These are phyloP conservation scores for Hyphodiscus hymeniophilus DNA, from an alignment of 495 filamentous ascomycete genomes.

Conservation along the genomic window DNA sequence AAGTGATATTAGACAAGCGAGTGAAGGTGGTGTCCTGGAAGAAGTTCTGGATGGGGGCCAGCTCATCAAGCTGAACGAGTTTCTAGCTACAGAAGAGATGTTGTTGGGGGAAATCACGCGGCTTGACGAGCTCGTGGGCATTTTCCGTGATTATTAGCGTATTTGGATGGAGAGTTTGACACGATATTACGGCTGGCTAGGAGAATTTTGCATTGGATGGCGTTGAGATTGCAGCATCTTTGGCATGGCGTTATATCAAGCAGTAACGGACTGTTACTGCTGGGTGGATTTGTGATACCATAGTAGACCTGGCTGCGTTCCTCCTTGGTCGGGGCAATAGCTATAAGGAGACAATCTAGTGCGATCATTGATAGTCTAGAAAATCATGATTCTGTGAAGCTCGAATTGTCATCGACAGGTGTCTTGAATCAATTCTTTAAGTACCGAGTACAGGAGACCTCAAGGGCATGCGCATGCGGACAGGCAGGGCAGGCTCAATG, in stretches of 20 bases:
- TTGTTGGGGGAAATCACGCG: conserved; percentile 67
- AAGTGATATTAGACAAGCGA: conserved; percentile 67
- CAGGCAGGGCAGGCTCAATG: too few relatives aligned
- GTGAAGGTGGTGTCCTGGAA: conserved; percentile 53
- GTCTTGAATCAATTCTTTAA: too few relatives aligned
- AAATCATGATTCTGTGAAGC: too few relatives aligned
- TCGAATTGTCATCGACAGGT: too few relatives aligned
- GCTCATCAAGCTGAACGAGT: conserved; percentile 54
- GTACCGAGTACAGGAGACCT: too few relatives aligned
- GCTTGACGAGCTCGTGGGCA: conserved; percentile 75
- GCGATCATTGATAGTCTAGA: too few relatives aligned
- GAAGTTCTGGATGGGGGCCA: conserved; percentile 63
- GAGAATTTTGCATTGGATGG: conserved; percentile 15
- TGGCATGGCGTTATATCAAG: conserved; percentile 13
- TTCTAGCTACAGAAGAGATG: conserved; percentile 63
- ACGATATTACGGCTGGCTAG: conserved; percentile 6
- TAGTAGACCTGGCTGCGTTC: neutral
- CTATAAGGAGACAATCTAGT: neutral
- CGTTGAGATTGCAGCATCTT: conserved; percentile 16
- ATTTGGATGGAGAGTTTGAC: neutral
- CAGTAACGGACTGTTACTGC: neutral
- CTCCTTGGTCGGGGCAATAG: too few relatives aligned
- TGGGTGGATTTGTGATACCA: conserved; percentile 8
- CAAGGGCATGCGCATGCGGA: too few relatives aligned
- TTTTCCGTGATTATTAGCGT: conserved; percentile 62